Percentiles rank a stretch among this genome's conserved stretches.
phyloP scores from a whole-genome alignment of 2,329 filamentous ascomycete genomes.

The Monilinia fructicola region DNA sequence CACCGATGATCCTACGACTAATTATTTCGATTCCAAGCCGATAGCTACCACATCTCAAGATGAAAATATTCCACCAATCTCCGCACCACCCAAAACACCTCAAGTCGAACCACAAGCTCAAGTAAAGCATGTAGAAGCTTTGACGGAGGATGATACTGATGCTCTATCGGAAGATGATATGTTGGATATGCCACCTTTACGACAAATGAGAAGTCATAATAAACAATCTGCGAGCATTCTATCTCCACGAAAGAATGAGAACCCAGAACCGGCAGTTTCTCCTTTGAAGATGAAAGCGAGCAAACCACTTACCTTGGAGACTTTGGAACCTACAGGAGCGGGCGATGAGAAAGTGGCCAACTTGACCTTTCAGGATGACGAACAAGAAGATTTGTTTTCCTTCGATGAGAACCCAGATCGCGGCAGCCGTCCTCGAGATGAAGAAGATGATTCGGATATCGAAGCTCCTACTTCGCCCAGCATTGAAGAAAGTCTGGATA shows the following conservation, averaged over 20 bases:
- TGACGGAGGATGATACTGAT: conserved; percentile 19
- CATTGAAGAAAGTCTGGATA: conserved; percentile 17
- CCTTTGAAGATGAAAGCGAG: conserved; percentile 18
- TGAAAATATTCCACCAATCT: conserved; percentile 7
- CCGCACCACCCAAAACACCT: neutral
- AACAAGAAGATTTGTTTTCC: conserved; percentile 35
- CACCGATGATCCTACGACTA: conserved; percentile 11
- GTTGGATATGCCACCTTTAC: conserved; percentile 33
- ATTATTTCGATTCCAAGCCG: conserved; percentile 13
- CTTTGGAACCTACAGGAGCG: conserved; percentile 13
- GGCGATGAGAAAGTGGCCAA: conserved; percentile 22
- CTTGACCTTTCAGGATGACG: conserved; percentile 29
- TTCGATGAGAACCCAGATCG: conserved; percentile 33
- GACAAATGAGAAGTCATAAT: conserved; percentile 26
- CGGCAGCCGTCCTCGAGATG: conserved; percentile 23
- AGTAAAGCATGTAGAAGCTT: conserved; percentile 6
- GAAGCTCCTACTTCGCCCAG: conserved; percentile 15
- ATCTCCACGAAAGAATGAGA: conserved; percentile 6
- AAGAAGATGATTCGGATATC: conserved; percentile 22
- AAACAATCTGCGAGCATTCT: conserved; percentile 24
- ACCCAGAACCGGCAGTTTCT: conserved; percentile 11
- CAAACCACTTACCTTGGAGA: conserved; percentile 20
- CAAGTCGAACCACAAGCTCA: neutral
- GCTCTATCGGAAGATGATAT: conserved; percentile 32
- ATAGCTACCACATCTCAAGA: neutral